Evolutionary conservation across 495 filamentous ascomycete genomes (phyloP), one percentile per base, ranked within the genome.

Genomic region (Pyronema omphalodes): DNA sequence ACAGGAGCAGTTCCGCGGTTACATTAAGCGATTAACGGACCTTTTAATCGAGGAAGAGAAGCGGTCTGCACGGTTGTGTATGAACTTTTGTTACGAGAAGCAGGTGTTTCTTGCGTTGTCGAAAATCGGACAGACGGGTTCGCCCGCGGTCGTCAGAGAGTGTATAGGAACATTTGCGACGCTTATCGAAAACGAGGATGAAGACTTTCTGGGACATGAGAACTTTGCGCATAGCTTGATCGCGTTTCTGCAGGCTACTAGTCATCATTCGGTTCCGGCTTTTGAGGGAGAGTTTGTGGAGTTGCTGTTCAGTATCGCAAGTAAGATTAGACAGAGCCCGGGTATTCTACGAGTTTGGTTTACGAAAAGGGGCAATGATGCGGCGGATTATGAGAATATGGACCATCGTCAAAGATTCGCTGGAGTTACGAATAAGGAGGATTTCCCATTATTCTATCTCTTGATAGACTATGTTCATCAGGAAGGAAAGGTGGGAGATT

Each of bases 381-480:
- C 68, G 40, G 51, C 67, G 55, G 56, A 63, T 44, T 73, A 75
- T 49, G 69, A 69, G 44, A 73, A 67, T 50, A 65, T 67, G 59
- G 70, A 67, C 29, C 69, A 71, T 64, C 53, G 71, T 56, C 72
- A 85, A 70, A 73, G 79, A 66, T 95, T 93, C 66, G 84, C 82
- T 1, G 87, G 88, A 17, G 75, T 81, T 43, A 91, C 83, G 36
- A 80, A 93, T 58, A 93, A 87, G 67, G 83, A 89, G 60, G 87
- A 93, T 59, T 96, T 99, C 62, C 91, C 91, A 0, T 64, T 99
- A 18, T 96, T 95, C 70, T 96, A 95, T 67, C 70, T 94, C 35
- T 73, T 96, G 54, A 82, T 99, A 51, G 88, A 96, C 64, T 91
- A 93, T 67, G 88, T 99, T 35, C 88, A 99, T 63, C 82, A 89